These are phyloP conservation scores for Citrus reticulata DNA, from an alignment of 345 rosid genomes.

Conservation along the genomic window DNA sequence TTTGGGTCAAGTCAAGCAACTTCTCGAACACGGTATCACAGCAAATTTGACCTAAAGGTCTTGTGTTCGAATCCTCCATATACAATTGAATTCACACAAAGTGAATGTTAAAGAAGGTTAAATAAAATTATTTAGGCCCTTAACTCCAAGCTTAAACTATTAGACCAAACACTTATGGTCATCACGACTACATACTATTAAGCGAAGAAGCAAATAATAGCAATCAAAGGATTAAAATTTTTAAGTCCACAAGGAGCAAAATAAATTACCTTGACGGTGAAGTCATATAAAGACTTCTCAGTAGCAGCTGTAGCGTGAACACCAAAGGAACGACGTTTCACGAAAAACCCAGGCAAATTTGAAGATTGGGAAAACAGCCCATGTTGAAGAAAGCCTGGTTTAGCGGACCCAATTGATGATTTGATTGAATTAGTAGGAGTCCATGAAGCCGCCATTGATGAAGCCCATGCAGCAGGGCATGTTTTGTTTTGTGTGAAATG, in stretches of 20 bases:
- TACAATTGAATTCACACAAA: too few relatives aligned
- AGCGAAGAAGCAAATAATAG: background rate
- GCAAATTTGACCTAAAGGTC: too few relatives aligned
- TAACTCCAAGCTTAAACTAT: too few relatives aligned
- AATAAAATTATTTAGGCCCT: too few relatives aligned
- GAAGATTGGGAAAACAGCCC: slow-evolving; percentile 43
- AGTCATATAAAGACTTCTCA: slow-evolving; percentile 65
- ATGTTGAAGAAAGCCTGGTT: slow-evolving; percentile 41
- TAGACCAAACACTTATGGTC: too few relatives aligned
- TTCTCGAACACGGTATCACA: too few relatives aligned
- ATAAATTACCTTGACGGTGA: slow-evolving; percentile 67
- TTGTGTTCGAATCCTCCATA: too few relatives aligned
- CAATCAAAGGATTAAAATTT: background rate
- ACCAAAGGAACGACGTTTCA: slow-evolving; percentile 35
- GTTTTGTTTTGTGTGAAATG: slow-evolving; percentile 22
- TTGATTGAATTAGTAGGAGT: slow-evolving; percentile 28
- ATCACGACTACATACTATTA: background rate
- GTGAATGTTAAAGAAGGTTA: too few relatives aligned
- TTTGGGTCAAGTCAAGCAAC: too few relatives aligned
- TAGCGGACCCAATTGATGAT: slow-evolving; percentile 44
- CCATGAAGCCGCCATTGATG: slow-evolving; percentile 35
- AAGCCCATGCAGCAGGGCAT: slow-evolving; percentile 21
- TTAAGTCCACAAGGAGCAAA: background rate
- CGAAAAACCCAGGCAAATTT: slow-evolving; percentile 25
- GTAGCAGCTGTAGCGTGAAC: slow-evolving; percentile 71